phyloP scores from a whole-genome alignment of 2,329 filamentous ascomycete species.

The Diplodia sapinea region DNA sequence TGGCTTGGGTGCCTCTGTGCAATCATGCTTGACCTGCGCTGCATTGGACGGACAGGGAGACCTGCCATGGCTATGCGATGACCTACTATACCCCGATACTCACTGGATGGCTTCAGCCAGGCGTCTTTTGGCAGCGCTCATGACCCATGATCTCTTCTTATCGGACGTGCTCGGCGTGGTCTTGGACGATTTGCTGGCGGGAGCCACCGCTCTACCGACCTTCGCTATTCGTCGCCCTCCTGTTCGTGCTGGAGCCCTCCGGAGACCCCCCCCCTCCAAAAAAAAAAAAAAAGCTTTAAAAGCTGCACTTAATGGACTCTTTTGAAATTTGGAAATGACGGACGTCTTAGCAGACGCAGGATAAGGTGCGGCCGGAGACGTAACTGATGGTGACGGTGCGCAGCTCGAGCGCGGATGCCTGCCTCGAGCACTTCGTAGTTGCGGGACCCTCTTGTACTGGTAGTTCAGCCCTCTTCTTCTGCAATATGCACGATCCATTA shows the following conservation, averaged over 20 bases:
- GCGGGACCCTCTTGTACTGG: slow-evolving; percentile 17
- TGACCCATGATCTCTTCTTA: slow-evolving; percentile 27
- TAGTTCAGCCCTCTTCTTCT: slow-evolving; percentile 10
- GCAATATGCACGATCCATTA: background rate
- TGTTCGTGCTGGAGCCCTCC: slow-evolving; percentile 15
- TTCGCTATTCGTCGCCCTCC: background rate
- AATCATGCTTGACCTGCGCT: slow-evolving; percentile 31
- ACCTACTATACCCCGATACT: slow-evolving; percentile 29
- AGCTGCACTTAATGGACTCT: slow-evolving; percentile 21
- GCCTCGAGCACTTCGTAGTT: background rate
- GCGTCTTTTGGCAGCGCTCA: slow-evolving; percentile 24
- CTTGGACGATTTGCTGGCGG: slow-evolving; percentile 5
- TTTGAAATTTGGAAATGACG: slow-evolving; percentile 22
- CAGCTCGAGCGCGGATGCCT: slow-evolving; percentile 10
- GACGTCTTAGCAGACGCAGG: slow-evolving; percentile 17
- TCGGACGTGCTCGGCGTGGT: slow-evolving; percentile 18
- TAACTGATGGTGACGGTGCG: slow-evolving; percentile 15
- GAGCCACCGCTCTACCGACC: slow-evolving; percentile 5
- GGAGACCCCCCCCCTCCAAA: background rate
- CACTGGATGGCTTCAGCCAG: slow-evolving; percentile 27
- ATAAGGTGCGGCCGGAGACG: background rate
- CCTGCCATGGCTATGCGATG: slow-evolving; percentile 32
- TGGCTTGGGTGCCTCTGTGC: slow-evolving; percentile 23
- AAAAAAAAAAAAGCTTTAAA: slow-evolving; percentile 19
- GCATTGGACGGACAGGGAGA: slow-evolving; percentile 26